These are phyloP conservation scores for Hawksworthiomyces lignivorus DNA, from an alignment of 2,329 filamentous ascomycete genomes.

Conservation along the genomic window DNA sequence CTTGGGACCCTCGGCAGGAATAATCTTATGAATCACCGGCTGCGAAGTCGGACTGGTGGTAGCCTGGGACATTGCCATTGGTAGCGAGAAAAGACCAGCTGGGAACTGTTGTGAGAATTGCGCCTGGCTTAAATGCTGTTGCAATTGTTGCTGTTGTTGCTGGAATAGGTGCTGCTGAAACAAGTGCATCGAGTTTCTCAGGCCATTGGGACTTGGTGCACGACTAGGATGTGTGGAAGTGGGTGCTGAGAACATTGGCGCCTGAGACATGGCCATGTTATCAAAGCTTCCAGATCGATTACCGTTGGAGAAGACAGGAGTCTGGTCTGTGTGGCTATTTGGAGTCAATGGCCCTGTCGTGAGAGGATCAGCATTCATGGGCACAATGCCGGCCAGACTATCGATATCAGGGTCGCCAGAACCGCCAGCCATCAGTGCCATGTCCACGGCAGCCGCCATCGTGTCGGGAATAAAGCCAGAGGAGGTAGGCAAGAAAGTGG, in stretches of 20 bases:
- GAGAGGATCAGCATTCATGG: slow-evolving; percentile 10
- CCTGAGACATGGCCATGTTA: slow-evolving; percentile 51
- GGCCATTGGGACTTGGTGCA: slow-evolving; percentile 60
- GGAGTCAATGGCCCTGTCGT: slow-evolving; percentile 53
- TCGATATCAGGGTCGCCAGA: slow-evolving; percentile 16
- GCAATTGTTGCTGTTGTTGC: slow-evolving; percentile 27
- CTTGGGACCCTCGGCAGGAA: slow-evolving; percentile 74
- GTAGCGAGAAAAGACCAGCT: slow-evolving; percentile 42
- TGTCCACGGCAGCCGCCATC: slow-evolving; percentile 16
- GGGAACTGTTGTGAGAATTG: slow-evolving; percentile 41
- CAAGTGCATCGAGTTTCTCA: slow-evolving; percentile 38
- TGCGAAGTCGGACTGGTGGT: slow-evolving; percentile 24
- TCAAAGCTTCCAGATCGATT: slow-evolving; percentile 59
- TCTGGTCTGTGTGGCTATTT: slow-evolving; percentile 54
- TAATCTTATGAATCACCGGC: slow-evolving; percentile 71
- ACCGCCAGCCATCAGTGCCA: slow-evolving; percentile 14
- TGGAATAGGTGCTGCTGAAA: slow-evolving; percentile 29
- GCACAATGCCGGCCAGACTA: slow-evolving; percentile 14
- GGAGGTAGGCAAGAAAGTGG: slow-evolving; percentile 32
- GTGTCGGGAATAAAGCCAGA: slow-evolving; percentile 17
- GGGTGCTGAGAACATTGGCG: slow-evolving; percentile 58
- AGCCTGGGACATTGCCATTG: slow-evolving; percentile 31
- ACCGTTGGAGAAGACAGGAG: slow-evolving; percentile 43
- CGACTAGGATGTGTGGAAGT: slow-evolving; percentile 68
- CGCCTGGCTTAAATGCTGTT: slow-evolving; percentile 18